Base-by-base conservation (phyloP, 192 early-diverging fungal genomes). In the Backusella luteola region DNA sequence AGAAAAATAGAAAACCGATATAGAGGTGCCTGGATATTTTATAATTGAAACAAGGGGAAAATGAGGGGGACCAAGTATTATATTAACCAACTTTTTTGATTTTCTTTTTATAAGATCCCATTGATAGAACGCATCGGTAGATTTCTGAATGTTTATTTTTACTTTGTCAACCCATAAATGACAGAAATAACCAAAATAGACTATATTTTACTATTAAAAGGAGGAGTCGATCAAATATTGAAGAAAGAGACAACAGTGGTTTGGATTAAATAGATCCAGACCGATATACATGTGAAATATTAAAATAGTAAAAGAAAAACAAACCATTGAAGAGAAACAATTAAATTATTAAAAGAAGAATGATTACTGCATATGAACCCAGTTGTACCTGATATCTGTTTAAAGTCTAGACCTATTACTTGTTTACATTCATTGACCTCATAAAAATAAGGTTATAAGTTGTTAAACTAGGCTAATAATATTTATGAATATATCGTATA, bases 11-110 rank as follows among this genome's bases (percentile, higher is more conserved):
- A 49, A 19, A 49, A n/a, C 17, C 9, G 66, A 35, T 15, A 17
- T 19, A 67, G 1, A 67, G 17, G 32, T 34, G 26, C 34, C 29
- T 34, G 17, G 29, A 34, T 67, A 15, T n/a, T 3, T 14, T 67
- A 34, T 67, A 67, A 67, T 67, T 19, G 67, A 35, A 67, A 35
- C 67, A 67, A 36, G 67, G 35, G 34, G n/a, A 38, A 34, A 67
- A 34, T 1, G 34, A 19, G 26, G 8, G 35, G 34, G 32, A 6
- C 3, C 4, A 11, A 44, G 32, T 15, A 17, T 14, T 44, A 44
- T 49, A 49, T 49, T 49, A 49, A 7, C 46, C 46, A 49, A 49
- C 46, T 49, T 49, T 49, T 49, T 49, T 49, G 19, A 6, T n/a
- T 44, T 49, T 49, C 6, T 49, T 44, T 44, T 12, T 44, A 49